Evolutionary conservation across 495 filamentous ascomycete species (phyloP).

Genomic region (Usnea hakonensis): DNA sequence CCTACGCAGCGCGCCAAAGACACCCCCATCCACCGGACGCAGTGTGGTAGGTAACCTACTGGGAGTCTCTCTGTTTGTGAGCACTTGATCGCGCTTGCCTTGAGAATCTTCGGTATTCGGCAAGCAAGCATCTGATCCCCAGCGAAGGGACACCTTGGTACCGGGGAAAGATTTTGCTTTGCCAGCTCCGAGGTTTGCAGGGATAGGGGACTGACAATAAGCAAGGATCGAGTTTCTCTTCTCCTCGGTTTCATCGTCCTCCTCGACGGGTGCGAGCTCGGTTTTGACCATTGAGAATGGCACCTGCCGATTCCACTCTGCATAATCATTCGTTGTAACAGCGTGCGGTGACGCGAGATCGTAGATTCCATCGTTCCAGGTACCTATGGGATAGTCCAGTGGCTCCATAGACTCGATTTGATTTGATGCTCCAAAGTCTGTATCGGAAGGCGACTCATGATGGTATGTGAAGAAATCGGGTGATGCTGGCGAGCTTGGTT

Average conservation of each 20-base stretch:
- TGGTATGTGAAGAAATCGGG: constrained; percentile 16
- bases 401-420: not conserved
- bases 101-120: not conserved
- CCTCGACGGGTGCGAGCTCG: constrained; percentile 64
- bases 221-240: constrained; percentile 23
- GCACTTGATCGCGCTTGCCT: not conserved
- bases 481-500: constrained; percentile 27
- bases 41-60: not conserved
- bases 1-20: constrained; percentile 23
- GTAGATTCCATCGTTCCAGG: constrained; percentile 3
- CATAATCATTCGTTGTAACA: constrained; percentile 42
- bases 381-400: constrained; percentile 6
- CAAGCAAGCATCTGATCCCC: not conserved
- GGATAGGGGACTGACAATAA: constrained; percentile 4
- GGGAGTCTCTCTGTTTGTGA: not conserved
- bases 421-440: not conserved
- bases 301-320: constrained; percentile 39
- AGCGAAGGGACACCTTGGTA: constrained; percentile 2
- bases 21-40: not conserved
- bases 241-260: constrained; percentile 44
- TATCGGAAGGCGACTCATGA: not conserved
- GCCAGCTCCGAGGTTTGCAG: constrained; percentile 11
- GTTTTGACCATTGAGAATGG: constrained; percentile 36
- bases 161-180: constrained; percentile 21
- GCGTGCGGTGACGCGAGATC: constrained; percentile 29